Evolutionary conservation across 2,329 filamentous ascomycete genomes (phyloP), one percentile per base, ranked within the genome.

Genomic region (Cordyceps pruinosa): DNA sequence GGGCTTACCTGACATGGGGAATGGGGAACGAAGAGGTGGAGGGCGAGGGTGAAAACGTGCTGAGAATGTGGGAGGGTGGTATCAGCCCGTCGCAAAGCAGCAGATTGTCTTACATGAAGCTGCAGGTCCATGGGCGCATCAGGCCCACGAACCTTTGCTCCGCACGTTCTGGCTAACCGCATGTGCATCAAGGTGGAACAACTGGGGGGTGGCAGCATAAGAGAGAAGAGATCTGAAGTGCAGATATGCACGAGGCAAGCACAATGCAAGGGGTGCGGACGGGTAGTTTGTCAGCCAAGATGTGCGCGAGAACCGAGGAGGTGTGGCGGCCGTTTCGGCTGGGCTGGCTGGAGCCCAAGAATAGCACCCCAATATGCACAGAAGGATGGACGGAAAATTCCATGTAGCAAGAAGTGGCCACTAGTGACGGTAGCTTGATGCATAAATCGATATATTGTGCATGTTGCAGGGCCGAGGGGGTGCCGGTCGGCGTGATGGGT

Each of bases 61-160:
- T 50, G 46, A 50, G 39, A 23, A 57, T 13, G 46, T 30, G 54
- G 37, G 30, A 57, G 19, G 37, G 54, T 50, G 30, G 39, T 46
- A 50, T 57, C 46, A 44, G 54, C 46, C 46, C 54, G 46, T 44
- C 37, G 45, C 28, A 50, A 57, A 42, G n/a, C 21, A 32, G 37
- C 19, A 50, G 54, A 50, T 57, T 57, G 54, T 49, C 54, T 57
- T 57, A 57, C 54, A 50, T 42, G n/a, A 46, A 48, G 45, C 45
- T 42, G 44, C 45, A 34, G 26, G 19, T 26, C 32, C 46, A 41
- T 42, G 34, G 28, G 13, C 5, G 21, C 51, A 54, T 46, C 28
- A 26, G 26, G 26, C 42, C 34, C 45, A 32, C 35, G 19, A 49
- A 26, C 34, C 30, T 30, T 23, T 12, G 23, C 42, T 42, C 52